A percentile compares a stretch with the other conserved stretches of the same genome.
Evolutionary conservation across 805 yeast genomes (phyloP).

Genomic region (Wickerhamomyces bisporus): DNA sequence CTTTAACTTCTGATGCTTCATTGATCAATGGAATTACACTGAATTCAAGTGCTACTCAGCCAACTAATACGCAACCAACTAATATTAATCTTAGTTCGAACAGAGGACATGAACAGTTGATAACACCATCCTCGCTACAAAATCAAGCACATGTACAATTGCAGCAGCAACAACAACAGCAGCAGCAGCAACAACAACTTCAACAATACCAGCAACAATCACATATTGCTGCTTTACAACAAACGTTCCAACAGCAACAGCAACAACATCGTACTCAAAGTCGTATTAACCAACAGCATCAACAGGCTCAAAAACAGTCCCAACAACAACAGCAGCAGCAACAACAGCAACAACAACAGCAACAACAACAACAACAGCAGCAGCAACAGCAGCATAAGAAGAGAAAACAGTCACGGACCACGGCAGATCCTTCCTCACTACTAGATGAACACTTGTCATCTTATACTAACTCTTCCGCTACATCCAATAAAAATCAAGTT

Average conservation of each 20-base stretch:
- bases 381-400: constrained; percentile 13
- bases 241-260: constrained; percentile 1
- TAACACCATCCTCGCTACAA: constrained; percentile 14
- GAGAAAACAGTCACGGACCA: constrained; percentile 2
- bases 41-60: constrained; percentile 11
- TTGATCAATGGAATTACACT: constrained; percentile 21
- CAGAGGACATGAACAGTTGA: constrained; percentile 13
- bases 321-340: constrained; percentile 4
- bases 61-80: constrained; percentile 1
- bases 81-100: not conserved
- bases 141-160: constrained; percentile 2
- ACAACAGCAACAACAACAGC: constrained; percentile 4
- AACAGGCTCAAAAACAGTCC: constrained; percentile 3
- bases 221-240: not conserved
- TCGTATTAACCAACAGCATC: not conserved
- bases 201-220: constrained; percentile 4
- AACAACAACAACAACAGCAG: constrained; percentile 7
- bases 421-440: constrained; percentile 15
- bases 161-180: constrained; percentile 12
- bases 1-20: constrained; percentile 14
- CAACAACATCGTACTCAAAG: constrained; percentile 1
- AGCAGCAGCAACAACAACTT: constrained; percentile 9
- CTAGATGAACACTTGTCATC: constrained; percentile 15
- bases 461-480: not conserved
- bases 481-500: not conserved